These are phyloP conservation scores for Blumeria hordei DNA, from an alignment of 2,329 filamentous ascomycete genomes.

Conservation along the genomic window DNA sequence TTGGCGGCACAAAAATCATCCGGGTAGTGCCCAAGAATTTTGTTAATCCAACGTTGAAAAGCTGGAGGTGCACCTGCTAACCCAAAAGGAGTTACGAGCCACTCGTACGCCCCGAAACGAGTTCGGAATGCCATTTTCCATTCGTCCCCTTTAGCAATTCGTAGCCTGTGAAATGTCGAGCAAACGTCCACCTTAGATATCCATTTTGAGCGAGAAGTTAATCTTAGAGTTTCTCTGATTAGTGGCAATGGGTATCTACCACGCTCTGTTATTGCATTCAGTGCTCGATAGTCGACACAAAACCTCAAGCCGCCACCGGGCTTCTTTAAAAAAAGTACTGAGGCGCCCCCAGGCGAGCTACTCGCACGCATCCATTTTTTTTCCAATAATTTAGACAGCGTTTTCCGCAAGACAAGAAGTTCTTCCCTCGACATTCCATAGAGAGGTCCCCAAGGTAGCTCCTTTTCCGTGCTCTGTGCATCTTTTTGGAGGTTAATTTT, in stretches of 20 bases:
- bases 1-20: too few species aligned
- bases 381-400: not conserved
- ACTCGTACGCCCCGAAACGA: not conserved
- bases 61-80: too few species aligned
- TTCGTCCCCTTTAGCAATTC: not conserved
- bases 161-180: not conserved
- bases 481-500: not conserved
- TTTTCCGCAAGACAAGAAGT: too few species aligned
- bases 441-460: not conserved
- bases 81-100: too few species aligned
- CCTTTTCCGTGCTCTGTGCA: not conserved
- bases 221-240: not conserved
- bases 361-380: not conserved
- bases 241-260: not conserved
- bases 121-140: not conserved
- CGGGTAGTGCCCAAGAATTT: too few species aligned
- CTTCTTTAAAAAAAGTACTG: not conserved
- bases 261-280: not conserved
- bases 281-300: too few species aligned
- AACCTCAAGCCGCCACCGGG: too few species aligned
- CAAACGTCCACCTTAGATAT: not conserved
- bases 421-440: not conserved
- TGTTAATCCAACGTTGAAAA: too few species aligned
- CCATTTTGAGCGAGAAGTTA: too few species aligned
- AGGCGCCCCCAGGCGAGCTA: not conserved